phyloP scores from a whole-genome alignment of 352 stramenopile genomes.

The Phytopythium helicoides region DNA sequence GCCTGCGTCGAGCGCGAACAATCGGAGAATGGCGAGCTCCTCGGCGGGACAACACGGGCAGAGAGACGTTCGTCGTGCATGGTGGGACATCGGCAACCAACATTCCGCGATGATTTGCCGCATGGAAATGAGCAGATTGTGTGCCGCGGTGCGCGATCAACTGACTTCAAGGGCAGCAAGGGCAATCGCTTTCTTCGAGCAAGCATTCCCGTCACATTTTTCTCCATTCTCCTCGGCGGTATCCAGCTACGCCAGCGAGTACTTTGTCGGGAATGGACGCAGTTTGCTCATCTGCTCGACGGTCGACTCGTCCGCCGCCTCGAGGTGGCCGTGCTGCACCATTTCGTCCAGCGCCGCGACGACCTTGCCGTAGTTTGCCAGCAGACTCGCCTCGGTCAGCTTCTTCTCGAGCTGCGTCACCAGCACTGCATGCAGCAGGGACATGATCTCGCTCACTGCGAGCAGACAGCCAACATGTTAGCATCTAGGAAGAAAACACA shows the following conservation, averaged over 20 bases:
- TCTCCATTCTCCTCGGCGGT: too few species aligned
- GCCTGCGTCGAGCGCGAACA: too few species aligned
- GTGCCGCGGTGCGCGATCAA: too few species aligned
- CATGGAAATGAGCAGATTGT: too few species aligned
- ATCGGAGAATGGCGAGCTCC: too few species aligned
- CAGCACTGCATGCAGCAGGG: slow-evolving; percentile 42
- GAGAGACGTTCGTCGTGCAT: too few species aligned
- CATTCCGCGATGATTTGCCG: too few species aligned
- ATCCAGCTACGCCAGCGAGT: background rate
- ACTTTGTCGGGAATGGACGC: slow-evolving; percentile 40
- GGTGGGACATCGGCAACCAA: too few species aligned
- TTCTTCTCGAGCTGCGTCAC: slow-evolving; percentile 69
- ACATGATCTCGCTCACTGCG: slow-evolving; percentile 59
- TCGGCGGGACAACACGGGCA: too few species aligned
- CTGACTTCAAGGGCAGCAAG: too few species aligned
- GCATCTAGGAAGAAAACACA: background rate
- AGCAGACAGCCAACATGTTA: background rate
- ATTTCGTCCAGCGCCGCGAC: slow-evolving; percentile 68
- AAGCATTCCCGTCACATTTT: too few species aligned
- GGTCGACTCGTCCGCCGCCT: slow-evolving; percentile 44
- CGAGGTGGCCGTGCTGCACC: slow-evolving; percentile 55
- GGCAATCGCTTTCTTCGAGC: too few species aligned
- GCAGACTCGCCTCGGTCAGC: slow-evolving; percentile 48
- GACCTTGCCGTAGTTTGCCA: slow-evolving; percentile 64
- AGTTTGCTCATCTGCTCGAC: slow-evolving; percentile 61